These are phyloP conservation scores for Apiotrichum mycotoxinovorans DNA, from an alignment of 1,284 basidiomycete species.

Conservation along the genomic window DNA sequence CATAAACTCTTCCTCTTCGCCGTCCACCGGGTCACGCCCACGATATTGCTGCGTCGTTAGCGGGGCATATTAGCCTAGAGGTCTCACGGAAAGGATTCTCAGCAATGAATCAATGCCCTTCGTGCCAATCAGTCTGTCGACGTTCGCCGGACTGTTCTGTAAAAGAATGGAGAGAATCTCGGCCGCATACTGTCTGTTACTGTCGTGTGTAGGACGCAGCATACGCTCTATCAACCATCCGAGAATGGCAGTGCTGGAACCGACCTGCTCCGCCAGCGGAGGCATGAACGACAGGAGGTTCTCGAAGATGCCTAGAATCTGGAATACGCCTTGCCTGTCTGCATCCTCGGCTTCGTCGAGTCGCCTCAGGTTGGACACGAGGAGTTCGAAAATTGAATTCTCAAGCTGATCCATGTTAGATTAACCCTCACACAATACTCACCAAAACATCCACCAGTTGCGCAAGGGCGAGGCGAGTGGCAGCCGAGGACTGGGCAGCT, in stretches of 20 bases:
- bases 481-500: slow-evolving; percentile 54
- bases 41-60: slow-evolving; percentile 68
- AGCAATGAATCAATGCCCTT: slow-evolving; percentile 77
- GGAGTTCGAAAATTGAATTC: slow-evolving; percentile 76
- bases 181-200: slow-evolving; percentile 81
- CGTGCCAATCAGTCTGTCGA: slow-evolving; percentile 61
- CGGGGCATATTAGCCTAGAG: slow-evolving; percentile 6
- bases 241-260: slow-evolving; percentile 69
- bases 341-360: slow-evolving; percentile 73
- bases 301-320: slow-evolving; percentile 89
- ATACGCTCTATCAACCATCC: slow-evolving; percentile 79
- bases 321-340: slow-evolving; percentile 84
- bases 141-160: slow-evolving; percentile 66
- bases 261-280: slow-evolving; percentile 64
- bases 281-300: slow-evolving; percentile 85
- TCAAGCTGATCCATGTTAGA: slow-evolving; percentile 58
- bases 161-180: slow-evolving; percentile 85
- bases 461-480: slow-evolving; percentile 57
- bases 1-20: slow-evolving; percentile 94
- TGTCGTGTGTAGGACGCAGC: slow-evolving; percentile 66
- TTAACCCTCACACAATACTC: slow-evolving; percentile 41
- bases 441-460: slow-evolving; percentile 70
- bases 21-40: slow-evolving; percentile 70
- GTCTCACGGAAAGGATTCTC: slow-evolving; percentile 75
- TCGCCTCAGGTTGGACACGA: slow-evolving; percentile 81